phyloP scores from a whole-genome alignment of 2,329 filamentous ascomycete genomes.

The Trichoderma sp. region DNA sequence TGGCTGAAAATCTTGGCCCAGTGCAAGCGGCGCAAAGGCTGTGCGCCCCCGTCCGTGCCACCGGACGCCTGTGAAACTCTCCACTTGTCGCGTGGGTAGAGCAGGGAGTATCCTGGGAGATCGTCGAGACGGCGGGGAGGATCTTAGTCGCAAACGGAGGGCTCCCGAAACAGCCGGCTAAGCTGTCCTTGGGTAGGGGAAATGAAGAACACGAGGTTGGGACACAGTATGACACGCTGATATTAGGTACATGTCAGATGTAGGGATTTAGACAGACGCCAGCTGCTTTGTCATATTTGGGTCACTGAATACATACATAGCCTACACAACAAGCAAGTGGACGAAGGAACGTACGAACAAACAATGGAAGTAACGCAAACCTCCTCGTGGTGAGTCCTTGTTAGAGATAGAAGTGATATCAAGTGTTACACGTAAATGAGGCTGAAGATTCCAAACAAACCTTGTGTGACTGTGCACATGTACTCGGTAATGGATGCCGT shows the following conservation, averaged over 20 bases:
- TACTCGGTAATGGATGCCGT: neutral
- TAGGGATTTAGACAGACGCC: neutral
- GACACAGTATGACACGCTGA: neutral
- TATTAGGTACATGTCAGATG: neutral
- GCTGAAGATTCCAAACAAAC: neutral
- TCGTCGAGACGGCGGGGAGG: slow-evolving; percentile 16
- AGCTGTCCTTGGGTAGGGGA: neutral
- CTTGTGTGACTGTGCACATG: neutral
- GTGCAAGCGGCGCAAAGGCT: neutral
- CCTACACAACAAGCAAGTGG: neutral
- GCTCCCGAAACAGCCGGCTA: slow-evolving; percentile 9
- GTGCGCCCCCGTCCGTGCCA: neutral
- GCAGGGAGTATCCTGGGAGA: slow-evolving; percentile 20
- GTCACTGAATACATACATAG: neutral
- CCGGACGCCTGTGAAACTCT: slow-evolving; percentile 5
- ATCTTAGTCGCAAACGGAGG: slow-evolving; percentile 16
- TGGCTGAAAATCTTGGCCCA: neutral
- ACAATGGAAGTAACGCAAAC: neutral
- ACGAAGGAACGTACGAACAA: neutral
- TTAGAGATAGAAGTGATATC: neutral
- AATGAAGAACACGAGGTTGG: neutral
- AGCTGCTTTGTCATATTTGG: neutral
- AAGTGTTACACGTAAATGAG: neutral
- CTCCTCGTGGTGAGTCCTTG: neutral
- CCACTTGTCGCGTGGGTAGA: slow-evolving; percentile 22